Conservation (phyloP, 441 rosid genomes). For the Gossypium laxum region DNA sequence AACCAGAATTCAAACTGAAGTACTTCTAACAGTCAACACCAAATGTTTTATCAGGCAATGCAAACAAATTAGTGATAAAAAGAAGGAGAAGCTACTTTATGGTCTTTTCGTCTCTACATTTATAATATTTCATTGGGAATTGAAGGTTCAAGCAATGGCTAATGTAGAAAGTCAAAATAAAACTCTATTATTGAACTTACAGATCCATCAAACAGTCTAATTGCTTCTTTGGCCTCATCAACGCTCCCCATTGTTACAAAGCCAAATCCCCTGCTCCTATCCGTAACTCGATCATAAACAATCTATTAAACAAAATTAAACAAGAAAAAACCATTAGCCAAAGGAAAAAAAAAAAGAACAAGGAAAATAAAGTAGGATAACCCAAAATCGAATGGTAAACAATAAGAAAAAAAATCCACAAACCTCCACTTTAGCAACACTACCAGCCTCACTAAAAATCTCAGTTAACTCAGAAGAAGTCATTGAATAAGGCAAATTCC, state of each 20-base stretch:
- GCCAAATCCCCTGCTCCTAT: conserved; percentile 91
- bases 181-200: conserved; percentile 33
- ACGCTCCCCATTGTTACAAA: conserved; percentile 67
- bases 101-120: background rate
- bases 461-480: conserved; percentile 53
- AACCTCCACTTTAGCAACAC: conserved; percentile 64
- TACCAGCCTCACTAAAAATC: conserved; percentile 63
- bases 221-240: conserved; percentile 79
- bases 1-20: background rate
- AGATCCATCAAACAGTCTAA: conserved; percentile 62
- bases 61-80: background rate
- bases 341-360: background rate
- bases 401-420: background rate
- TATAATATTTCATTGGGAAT: background rate
- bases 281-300: conserved; percentile 68
- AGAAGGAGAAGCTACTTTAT: background rate
- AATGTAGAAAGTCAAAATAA: background rate
- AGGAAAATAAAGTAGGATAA: background rate
- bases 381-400: background rate
- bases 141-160: background rate
- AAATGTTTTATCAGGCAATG: background rate
- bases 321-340: background rate
- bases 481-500: conserved; percentile 69
- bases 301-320: conserved; percentile 31
- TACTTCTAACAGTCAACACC: background rate